Evolutionary conservation across 1,139 yeast species (phyloP), one percentile per base, ranked within the genome.

Genomic region (Lodderomyces beijingensis): DNA sequence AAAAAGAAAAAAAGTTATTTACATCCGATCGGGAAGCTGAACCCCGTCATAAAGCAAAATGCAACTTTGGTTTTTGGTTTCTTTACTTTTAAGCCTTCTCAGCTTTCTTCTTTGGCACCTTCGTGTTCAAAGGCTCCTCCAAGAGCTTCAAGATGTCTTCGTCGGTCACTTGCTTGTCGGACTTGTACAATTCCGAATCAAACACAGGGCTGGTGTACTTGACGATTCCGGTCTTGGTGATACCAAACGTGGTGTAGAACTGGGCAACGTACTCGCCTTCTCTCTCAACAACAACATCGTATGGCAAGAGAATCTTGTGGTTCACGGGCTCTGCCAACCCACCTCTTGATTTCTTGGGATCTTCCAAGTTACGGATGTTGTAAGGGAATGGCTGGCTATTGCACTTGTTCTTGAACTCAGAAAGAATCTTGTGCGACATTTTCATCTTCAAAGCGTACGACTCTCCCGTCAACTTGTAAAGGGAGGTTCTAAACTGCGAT

Each of bases 301-400:
- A 82, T 31, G 86, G 77, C 53, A 74, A 70, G 47, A 81, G 70
- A 35, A 81, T 77, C 47, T 74, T 73, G 59, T 82, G 91, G 66
- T 73, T 76, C 34, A 70, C 68, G 51, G 87, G 79, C 65, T 83
- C 93, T 50, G 74, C 77, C 50, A 83, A 70, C 30, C 91, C 93
- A 63, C 83, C 76, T 53, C 86, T 77, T 39, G 84, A 79, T 58
- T 76, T 80, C 57, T 78, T 72, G 45, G 84, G 79, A 49, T 83
- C 87, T 27, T 72, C 79, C 42, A 82, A 71, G 47, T 75, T 69
- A 55, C 82, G 71, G 49, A 80, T 69, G 46, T 83, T 71, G 63
- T 77, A 77, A 34, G 93, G 93, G 76, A 80, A 83, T 27, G 50
- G 50, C 22, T 69, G 69, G 23, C 87, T 84, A 32, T 77, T 70